Conservation (phyloP, 108 stramenopile species). For the Parmales sp. region DNA sequence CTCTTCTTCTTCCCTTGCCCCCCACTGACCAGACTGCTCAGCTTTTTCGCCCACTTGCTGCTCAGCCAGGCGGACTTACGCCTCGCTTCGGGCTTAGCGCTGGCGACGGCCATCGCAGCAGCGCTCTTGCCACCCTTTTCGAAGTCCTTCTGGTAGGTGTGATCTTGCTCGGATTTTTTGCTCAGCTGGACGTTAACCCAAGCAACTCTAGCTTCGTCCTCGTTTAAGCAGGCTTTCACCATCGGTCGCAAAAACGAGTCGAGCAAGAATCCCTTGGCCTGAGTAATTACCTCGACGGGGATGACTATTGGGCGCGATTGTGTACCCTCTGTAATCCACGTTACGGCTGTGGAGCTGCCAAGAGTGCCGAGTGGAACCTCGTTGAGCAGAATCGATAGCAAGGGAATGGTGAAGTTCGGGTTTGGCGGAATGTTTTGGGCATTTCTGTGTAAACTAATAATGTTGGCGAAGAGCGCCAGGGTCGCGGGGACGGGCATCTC, state of each 20-base stretch:
- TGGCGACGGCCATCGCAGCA: constrained; percentile 54
- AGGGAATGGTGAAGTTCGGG: too few relatives aligned
- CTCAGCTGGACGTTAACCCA: constrained; percentile 37
- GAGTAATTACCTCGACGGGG: constrained; percentile 54
- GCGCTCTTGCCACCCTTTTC: constrained; percentile 35
- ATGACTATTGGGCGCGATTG: constrained; percentile 56
- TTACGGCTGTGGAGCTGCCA: constrained; percentile 52
- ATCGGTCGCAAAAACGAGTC: constrained; percentile 55
- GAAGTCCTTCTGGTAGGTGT: constrained; percentile 58
- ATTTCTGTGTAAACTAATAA: too few relatives aligned
- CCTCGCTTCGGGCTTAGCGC: constrained; percentile 63
- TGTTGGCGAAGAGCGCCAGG: too few relatives aligned
- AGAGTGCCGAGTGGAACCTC: constrained; percentile 59
- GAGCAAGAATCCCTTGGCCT: constrained; percentile 46
- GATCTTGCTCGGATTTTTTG: constrained; percentile 64
- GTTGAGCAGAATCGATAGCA: constrained; percentile 54
- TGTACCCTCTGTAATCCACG: constrained; percentile 64
- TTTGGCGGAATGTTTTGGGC: too few relatives aligned
- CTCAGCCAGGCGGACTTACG: constrained; percentile 61
- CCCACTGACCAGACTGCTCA: constrained; percentile 27
- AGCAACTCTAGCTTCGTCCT: constrained; percentile 17
- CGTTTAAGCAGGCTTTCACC: constrained; percentile 50
- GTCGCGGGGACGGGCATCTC: too few relatives aligned
- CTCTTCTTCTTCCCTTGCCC: constrained; percentile 18
- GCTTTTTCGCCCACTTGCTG: constrained; percentile 60